These are phyloP conservation scores for Echites panduratus DNA, from an alignment of 257 asterid species.

Conservation along the genomic window DNA sequence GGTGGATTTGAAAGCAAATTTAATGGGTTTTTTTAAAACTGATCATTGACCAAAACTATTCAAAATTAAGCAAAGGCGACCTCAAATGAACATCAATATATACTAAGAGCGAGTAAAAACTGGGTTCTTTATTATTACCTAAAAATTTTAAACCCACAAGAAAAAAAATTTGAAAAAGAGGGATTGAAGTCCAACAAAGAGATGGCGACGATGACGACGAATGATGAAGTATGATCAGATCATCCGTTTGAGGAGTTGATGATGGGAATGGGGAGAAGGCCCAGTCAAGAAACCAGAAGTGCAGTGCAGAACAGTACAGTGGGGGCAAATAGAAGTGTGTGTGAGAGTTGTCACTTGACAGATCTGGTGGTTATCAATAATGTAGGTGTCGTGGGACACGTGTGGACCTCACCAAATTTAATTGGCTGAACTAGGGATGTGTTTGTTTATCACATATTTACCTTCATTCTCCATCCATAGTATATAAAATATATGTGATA, in stretches of 20 bases:
- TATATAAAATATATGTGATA: too few relatives aligned
- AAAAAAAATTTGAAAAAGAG: background rate
- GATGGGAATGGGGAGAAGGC: slow-evolving; percentile 7
- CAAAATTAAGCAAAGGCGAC: background rate
- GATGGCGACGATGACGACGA: slow-evolving; percentile 1
- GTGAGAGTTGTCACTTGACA: slow-evolving; percentile 21
- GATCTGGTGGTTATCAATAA: slow-evolving; percentile 14
- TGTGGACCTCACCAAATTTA: slow-evolving; percentile 18
- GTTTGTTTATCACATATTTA: too few relatives aligned
- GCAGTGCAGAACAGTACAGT: slow-evolving; percentile 11
- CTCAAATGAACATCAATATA: background rate
- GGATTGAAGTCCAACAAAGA: slow-evolving; percentile 4
- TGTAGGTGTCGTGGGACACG: slow-evolving; percentile 14
- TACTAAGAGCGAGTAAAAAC: background rate
- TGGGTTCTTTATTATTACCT: slow-evolving; percentile 1
- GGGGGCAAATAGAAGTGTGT: slow-evolving; percentile 2
- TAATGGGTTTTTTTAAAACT: slow-evolving; percentile 10
- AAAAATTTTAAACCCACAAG: background rate
- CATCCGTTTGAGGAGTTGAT: slow-evolving; percentile 5
- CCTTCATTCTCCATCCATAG: too few relatives aligned
- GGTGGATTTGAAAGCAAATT: slow-evolving; percentile 8
- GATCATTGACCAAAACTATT: background rate
- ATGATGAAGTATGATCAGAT: slow-evolving; percentile 10
- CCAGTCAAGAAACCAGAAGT: slow-evolving; percentile 19
- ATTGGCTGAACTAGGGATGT: slow-evolving; percentile 7